Percentiles rank a stretch among this genome's conserved stretches.
These are phyloP conservation scores for Coemansia sp. DNA, from an alignment of 192 early-diverging fungal species.

Conservation along the genomic window DNA sequence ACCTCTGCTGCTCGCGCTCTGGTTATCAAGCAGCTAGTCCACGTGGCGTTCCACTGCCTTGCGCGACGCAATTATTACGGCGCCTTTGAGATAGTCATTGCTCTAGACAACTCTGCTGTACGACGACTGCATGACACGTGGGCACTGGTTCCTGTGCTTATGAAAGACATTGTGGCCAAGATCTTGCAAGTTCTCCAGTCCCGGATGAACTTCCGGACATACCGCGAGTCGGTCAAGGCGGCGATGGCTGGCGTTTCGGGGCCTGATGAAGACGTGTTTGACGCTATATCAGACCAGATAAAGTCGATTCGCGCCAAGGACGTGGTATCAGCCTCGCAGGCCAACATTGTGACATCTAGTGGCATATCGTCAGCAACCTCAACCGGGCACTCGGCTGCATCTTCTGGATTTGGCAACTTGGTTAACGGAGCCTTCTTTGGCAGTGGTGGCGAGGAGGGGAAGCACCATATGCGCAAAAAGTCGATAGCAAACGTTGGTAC, in stretches of 20 bases:
- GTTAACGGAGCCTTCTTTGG: conserved; percentile 48
- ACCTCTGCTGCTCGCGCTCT: conserved; percentile 42
- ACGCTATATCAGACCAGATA: conserved; percentile 39
- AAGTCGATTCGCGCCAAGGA: conserved; percentile 47
- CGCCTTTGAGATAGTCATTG: conserved; percentile 56
- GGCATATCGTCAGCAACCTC: conserved; percentile 18
- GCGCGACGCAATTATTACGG: conserved; percentile 56
- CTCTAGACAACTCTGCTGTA: conserved; percentile 52
- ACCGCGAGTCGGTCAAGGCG: conserved; percentile 53
- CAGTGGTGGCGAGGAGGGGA: conserved; percentile 23
- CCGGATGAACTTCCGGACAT: conserved; percentile 52
- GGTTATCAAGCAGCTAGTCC: conserved; percentile 52
- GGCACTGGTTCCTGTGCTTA: conserved; percentile 45
- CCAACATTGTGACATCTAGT: conserved; percentile 15
- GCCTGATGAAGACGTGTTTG: conserved; percentile 52
- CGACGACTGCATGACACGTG: conserved; percentile 54
- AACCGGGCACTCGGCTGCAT: conserved; percentile 15
- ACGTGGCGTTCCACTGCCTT: conserved; percentile 55
- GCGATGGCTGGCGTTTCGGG: conserved; percentile 45
- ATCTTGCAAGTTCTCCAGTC: conserved; percentile 47
- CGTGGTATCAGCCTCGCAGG: conserved; percentile 28
- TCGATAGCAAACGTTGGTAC: conserved; percentile 22
- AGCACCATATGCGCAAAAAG: conserved; percentile 46
- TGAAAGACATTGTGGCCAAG: conserved; percentile 47
- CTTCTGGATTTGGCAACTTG: conserved; percentile 33